phyloP scores from a whole-genome alignment of 2,329 filamentous ascomycete genomes.

The Tolypocladium ophioglossoides region DNA sequence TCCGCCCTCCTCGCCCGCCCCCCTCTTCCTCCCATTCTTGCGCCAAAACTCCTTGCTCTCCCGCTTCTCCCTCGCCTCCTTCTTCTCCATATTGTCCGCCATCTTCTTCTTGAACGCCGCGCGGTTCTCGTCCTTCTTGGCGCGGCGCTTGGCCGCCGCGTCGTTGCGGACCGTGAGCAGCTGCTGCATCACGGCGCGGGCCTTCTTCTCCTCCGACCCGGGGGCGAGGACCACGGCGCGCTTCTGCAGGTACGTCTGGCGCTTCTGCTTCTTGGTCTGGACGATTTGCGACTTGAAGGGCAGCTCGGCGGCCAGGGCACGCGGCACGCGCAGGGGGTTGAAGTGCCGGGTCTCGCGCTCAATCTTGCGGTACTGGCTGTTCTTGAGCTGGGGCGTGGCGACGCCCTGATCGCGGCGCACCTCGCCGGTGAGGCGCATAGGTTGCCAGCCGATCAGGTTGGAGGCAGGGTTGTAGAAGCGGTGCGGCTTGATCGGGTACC shows the following conservation, averaged over 20 bases:
- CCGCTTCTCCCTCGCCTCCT: conserved; percentile 73
- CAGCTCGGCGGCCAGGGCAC: conserved; percentile 68
- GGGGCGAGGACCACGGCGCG: conserved; percentile 76
- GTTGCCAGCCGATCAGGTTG: conserved; percentile 84
- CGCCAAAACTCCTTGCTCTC: conserved; percentile 91
- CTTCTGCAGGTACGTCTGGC: conserved; percentile 86
- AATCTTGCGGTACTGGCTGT: conserved; percentile 71
- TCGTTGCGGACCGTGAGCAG: conserved; percentile 85
- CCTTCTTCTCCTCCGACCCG: conserved; percentile 79
- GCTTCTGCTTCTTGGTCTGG: conserved; percentile 67
- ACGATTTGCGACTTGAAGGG: conserved; percentile 91
- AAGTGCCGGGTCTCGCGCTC: conserved; percentile 62
- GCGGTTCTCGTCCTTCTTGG: conserved; percentile 81
- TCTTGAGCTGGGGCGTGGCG: conserved; percentile 67
- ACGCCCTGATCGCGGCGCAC: conserved; percentile 70
- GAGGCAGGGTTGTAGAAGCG: conserved; percentile 96
- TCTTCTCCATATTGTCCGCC: conserved; percentile 73
- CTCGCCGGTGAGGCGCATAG: conserved; percentile 90
- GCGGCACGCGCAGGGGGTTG: conserved; percentile 68
- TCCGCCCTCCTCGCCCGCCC: conserved; percentile 27
- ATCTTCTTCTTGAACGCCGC: conserved; percentile 75
- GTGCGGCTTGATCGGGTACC: conserved; percentile 92
- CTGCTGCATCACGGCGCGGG: conserved; percentile 84
- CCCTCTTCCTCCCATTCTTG: conserved; percentile 69
- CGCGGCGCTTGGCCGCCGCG: conserved; percentile 70